These are phyloP conservation scores for Paramyrothecium roridum DNA, from an alignment of 2,329 filamentous ascomycete genomes.

Conservation along the genomic window DNA sequence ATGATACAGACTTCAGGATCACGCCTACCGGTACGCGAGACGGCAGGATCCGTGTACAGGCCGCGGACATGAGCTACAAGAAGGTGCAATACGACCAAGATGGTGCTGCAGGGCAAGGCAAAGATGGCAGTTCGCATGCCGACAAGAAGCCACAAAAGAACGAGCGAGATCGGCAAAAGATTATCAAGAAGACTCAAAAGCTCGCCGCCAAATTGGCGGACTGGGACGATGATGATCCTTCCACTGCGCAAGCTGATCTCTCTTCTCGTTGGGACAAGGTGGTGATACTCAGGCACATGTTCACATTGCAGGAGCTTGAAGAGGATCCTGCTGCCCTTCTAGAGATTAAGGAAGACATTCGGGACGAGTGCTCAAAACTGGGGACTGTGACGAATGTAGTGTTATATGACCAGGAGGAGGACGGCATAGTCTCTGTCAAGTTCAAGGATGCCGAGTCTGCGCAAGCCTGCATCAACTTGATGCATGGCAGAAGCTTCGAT, in stretches of 20 bases:
- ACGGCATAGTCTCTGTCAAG: constrained; percentile 81
- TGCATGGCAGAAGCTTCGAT: constrained; percentile 79
- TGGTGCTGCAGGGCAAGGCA: constrained; percentile 13
- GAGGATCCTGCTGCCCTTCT: constrained; percentile 79
- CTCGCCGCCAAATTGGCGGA: constrained; percentile 88
- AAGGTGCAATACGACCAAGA: constrained; percentile 67
- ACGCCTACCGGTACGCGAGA: constrained; percentile 44
- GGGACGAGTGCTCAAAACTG: constrained; percentile 82
- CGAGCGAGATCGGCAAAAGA: constrained; percentile 77
- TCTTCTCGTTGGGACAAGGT: constrained; percentile 66
- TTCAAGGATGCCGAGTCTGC: constrained; percentile 73
- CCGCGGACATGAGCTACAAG: constrained; percentile 89
- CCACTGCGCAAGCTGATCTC: constrained; percentile 37
- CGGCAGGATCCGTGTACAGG: constrained; percentile 75
- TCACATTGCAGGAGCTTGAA: constrained; percentile 79
- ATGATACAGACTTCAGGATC: constrained; percentile 78
- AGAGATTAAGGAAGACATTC: constrained; percentile 93
- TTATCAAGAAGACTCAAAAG: constrained; percentile 88
- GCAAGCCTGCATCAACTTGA: constrained; percentile 66
- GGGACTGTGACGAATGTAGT: constrained; percentile 89
- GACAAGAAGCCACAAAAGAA: constrained; percentile 44
- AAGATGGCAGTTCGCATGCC: constrained; percentile 21
- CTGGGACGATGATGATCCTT: constrained; percentile 88
- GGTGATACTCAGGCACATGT: constrained; percentile 90
- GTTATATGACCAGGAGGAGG: constrained; percentile 80